Base-by-base conservation (phyloP, 148 eudicot genomes). In the Rhododendron simsii region DNA sequence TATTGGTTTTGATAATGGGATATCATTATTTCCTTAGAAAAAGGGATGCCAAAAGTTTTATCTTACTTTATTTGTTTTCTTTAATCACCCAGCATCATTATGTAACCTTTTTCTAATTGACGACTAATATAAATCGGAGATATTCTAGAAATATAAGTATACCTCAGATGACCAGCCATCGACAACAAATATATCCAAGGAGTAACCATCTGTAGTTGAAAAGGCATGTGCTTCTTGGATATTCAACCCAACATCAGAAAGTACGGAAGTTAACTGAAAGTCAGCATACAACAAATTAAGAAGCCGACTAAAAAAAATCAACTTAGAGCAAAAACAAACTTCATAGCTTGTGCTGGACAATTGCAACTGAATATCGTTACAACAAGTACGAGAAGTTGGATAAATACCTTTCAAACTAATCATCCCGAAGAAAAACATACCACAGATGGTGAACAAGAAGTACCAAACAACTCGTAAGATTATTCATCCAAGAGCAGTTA, bases 181-280 rank as follows among this genome's bases (percentile, higher is more conserved):
- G 88, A 95, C 96, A 69, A 95, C 95, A 89, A 96, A 96, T 48
- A 95, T 96, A 94, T 96, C 98, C 87, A 96, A 89, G 47, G 98
- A 96, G 89, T 90, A 96, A 67, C 98, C 98, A 84, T 96, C 98
- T 51, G 76, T 86, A 23, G 98, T 95, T 81, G 98, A 96, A 88
- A 95, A 95, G 55, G 98, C 98, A 90, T 96, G 98, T 88, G 96
- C 98, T 91, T 96, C 98, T 92, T 94, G 94, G 83, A 96, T 96
- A 89, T 96, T 94, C 89, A 96, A 87, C 78, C 93, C 96, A 85
- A 95, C 87, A 80, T 96, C 98, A 88, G 98, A 94, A 85, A 96
- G 91, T 13, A 96, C 87, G 81, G 92, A 93, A 84, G 98, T 96
- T 86, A 96, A 91, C 98, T 96, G 95, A 59, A 91, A 85, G 57